Evolutionary conservation across 257 asterid genomes (phyloP).

Genomic region (Primulina eburnea): DNA sequence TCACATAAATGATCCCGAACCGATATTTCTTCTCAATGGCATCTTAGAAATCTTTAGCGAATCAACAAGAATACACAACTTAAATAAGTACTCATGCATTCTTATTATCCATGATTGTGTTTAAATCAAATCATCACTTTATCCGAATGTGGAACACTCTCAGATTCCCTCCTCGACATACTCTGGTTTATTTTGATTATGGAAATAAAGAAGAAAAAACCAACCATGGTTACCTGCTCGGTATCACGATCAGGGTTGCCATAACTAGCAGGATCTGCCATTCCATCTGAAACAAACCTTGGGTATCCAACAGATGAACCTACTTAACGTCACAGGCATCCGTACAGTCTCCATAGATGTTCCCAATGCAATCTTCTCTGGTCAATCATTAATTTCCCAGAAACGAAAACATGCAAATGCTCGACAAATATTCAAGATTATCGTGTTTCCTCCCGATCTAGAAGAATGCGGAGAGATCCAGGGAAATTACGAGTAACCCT

Average conservation of each 20-base stretch:
- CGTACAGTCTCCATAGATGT: conserved; percentile 61
- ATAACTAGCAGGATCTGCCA: conserved; percentile 96
- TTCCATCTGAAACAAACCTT: conserved; percentile 87
- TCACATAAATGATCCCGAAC: neutral
- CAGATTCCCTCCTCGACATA: neutral
- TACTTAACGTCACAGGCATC: conserved; percentile 45
- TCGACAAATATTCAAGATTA: conserved; percentile 7
- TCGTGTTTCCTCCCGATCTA: conserved; percentile 21
- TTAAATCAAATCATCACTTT: too few relatives aligned
- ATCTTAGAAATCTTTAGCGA: too few relatives aligned
- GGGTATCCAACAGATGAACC: conserved; percentile 53
- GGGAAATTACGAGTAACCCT: conserved; percentile 28
- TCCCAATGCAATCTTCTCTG: conserved; percentile 40
- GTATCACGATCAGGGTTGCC: conserved; percentile 71
- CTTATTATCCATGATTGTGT: too few relatives aligned
- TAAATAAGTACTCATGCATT: neutral
- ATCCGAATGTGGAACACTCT: neutral
- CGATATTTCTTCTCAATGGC: neutral
- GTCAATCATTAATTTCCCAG: conserved; percentile 57
- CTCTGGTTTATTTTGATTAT: too few relatives aligned
- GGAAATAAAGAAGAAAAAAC: neutral
- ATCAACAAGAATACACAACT: neutral
- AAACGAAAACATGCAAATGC: neutral
- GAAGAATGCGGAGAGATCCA: conserved; percentile 4
- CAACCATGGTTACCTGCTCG: conserved; percentile 54